Conservation (phyloP, 345 rosid species). For the Hibiscus trionum region DNA sequence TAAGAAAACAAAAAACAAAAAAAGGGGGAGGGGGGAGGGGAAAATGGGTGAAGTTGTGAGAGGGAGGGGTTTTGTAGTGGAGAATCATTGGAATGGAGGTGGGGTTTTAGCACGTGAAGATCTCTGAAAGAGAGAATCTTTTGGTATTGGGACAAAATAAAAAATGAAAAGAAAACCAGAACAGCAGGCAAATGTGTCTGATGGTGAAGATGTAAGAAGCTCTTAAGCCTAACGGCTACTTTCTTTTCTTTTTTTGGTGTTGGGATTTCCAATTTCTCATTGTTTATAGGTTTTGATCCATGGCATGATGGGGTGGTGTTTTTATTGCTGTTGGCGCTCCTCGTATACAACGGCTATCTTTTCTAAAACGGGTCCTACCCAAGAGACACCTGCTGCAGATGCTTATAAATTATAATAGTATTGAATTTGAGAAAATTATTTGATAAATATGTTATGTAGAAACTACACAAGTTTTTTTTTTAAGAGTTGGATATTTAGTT, state of each 20-base stretch:
- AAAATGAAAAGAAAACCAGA: constrained; percentile 18
- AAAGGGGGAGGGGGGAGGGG: not conserved
- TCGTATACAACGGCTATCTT: constrained; percentile 26
- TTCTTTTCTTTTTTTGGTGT: constrained; percentile 7
- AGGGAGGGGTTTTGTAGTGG: too few relatives aligned
- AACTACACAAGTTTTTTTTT: too few relatives aligned
- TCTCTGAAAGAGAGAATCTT: constrained; percentile 29
- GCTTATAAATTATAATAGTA: too few relatives aligned
- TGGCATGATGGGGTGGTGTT: too few relatives aligned
- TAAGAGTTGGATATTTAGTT: too few relatives aligned
- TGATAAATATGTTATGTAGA: too few relatives aligned
- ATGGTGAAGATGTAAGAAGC: constrained; percentile 28
- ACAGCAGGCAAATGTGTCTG: not conserved
- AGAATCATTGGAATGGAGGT: constrained; percentile 5
- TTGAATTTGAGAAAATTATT: too few relatives aligned
- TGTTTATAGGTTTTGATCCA: constrained; percentile 1
- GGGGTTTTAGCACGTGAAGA: constrained; percentile 5
- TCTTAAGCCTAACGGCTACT: constrained; percentile 45
- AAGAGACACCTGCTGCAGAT: not conserved
- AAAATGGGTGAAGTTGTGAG: constrained; percentile 4
- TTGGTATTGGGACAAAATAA: constrained; percentile 24
- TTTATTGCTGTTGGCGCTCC: not conserved
- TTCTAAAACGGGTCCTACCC: not conserved
- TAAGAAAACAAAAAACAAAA: too few relatives aligned
- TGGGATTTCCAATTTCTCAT: not conserved